These are phyloP conservation scores for Grosmannia huntii DNA, from an alignment of 2,329 filamentous ascomycete species.

Conservation along the genomic window DNA sequence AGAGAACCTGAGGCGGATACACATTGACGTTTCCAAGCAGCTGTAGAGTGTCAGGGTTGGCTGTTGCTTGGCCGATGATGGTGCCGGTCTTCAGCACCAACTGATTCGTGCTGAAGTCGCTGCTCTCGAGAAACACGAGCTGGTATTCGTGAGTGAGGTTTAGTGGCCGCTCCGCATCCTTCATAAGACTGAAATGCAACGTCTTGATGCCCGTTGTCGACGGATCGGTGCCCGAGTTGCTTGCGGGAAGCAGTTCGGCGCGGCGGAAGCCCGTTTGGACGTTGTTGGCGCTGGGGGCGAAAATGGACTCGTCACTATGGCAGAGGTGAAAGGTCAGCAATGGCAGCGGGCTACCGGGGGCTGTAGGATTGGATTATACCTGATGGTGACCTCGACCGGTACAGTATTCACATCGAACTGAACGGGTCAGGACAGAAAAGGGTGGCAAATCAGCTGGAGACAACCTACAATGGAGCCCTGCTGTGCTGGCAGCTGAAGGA, in stretches of 20 bases:
- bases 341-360: background rate
- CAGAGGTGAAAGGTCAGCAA: conserved; percentile 1
- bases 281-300: conserved; percentile 33
- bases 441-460: background rate
- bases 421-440: background rate
- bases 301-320: conserved; percentile 41
- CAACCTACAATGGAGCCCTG: conserved; percentile 24
- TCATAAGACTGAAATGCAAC: conserved; percentile 46
- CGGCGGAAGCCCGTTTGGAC: conserved; percentile 47
- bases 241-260: conserved; percentile 39
- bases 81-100: conserved; percentile 42
- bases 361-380: conserved; percentile 11
- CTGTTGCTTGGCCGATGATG: conserved; percentile 27
- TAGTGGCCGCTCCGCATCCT: conserved; percentile 35
- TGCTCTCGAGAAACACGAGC: conserved; percentile 36
- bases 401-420: conserved; percentile 32
- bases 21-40: conserved; percentile 35
- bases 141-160: conserved; percentile 51
- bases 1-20: conserved; percentile 33
- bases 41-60: conserved; percentile 28
- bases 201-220: conserved; percentile 44
- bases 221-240: conserved; percentile 36
- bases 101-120: conserved; percentile 36
- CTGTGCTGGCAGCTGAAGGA: conserved; percentile 33
- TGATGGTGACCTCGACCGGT: conserved; percentile 41